phyloP scores from a whole-genome alignment of 2,329 filamentous ascomycete species.

The Hypoxylon sp. region DNA sequence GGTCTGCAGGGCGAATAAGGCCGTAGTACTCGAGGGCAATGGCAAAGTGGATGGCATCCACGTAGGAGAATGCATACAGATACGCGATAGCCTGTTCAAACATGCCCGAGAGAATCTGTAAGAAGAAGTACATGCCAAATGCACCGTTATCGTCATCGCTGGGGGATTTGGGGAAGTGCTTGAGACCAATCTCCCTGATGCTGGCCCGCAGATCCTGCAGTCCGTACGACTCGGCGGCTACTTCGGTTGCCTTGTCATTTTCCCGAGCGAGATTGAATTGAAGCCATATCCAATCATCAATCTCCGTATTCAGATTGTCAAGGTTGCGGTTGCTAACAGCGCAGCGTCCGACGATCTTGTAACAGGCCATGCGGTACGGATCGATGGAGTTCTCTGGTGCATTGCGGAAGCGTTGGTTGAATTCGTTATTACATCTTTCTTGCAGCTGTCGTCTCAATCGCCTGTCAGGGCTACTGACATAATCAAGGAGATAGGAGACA shows the following conservation, averaged over 20 bases:
- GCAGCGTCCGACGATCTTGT: constrained; percentile 92
- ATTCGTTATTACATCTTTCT: constrained; percentile 89
- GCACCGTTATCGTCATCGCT: constrained; percentile 79
- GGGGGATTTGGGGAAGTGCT: constrained; percentile 86
- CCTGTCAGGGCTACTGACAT: constrained; percentile 80
- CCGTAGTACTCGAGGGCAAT: constrained; percentile 91
- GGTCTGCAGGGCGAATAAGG: constrained; percentile 86
- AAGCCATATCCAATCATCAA: constrained; percentile 79
- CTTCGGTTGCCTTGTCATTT: constrained; percentile 71
- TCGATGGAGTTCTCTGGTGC: constrained; percentile 89
- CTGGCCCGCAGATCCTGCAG: constrained; percentile 78
- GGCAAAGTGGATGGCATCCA: constrained; percentile 94
- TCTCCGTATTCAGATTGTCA: constrained; percentile 71
- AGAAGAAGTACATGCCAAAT: constrained; percentile 92
- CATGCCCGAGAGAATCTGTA: constrained; percentile 90
- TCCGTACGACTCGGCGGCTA: constrained; percentile 74
- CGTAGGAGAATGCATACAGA: constrained; percentile 89
- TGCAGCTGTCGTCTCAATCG: constrained; percentile 83
- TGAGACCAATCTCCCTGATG: constrained; percentile 87
- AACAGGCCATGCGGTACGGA: constrained; percentile 95
- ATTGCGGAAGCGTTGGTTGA: constrained; percentile 84
- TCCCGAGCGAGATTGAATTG: constrained; percentile 77
- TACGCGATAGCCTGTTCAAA: constrained; percentile 95
- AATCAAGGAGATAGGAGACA: constrained; percentile 85
- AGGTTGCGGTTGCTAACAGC: constrained; percentile 73